Conservation (phyloP, 139 green algal species). For the Pseudopediastrum boryanum region DNA sequence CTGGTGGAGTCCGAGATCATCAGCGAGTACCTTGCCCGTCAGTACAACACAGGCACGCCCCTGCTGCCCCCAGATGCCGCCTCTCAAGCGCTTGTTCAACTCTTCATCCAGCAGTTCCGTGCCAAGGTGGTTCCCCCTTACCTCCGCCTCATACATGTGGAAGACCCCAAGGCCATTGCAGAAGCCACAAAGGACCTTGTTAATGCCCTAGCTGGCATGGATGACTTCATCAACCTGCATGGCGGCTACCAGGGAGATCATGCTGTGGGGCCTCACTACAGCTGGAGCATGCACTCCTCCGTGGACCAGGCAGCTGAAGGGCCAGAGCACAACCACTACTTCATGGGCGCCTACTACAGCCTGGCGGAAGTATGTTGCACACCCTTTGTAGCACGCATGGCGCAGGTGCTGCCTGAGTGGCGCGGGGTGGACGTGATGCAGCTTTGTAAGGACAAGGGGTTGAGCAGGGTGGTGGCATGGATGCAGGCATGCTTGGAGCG, state of each 20-base stretch:
- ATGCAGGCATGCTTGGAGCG: constrained; percentile 29
- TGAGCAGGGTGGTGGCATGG: constrained; percentile 21
- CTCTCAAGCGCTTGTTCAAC: constrained; percentile 17
- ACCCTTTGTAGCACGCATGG: constrained; percentile 28
- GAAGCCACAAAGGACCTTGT: constrained; percentile 11
- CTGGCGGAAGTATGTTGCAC: constrained; percentile 21
- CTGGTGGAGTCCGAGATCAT: constrained; percentile 15
- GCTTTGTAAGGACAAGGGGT: not conserved
- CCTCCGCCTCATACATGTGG: constrained; percentile 10
- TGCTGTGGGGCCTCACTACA: constrained; percentile 28
- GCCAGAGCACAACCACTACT: constrained; percentile 30
- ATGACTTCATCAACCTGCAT: constrained; percentile 36
- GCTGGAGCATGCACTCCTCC: constrained; percentile 22
- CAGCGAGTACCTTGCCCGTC: constrained; percentile 22
- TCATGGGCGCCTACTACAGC: constrained; percentile 35
- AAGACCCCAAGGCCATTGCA: not conserved
- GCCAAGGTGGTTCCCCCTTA: constrained; percentile 27
- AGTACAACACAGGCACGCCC: constrained; percentile 23
- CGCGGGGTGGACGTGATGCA: constrained; percentile 31
- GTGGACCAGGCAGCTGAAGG: not conserved
- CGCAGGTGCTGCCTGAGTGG: constrained; percentile 33
- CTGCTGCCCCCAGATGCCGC: constrained; percentile 20
- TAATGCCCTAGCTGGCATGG: constrained; percentile 13
- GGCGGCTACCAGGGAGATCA: constrained; percentile 10
- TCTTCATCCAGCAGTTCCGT: constrained; percentile 28